Percentiles rank a stretch among this genome's conserved stretches.
These are phyloP conservation scores for Piedraia hortae DNA, from an alignment of 2,329 filamentous ascomycete species.

Conservation along the genomic window DNA sequence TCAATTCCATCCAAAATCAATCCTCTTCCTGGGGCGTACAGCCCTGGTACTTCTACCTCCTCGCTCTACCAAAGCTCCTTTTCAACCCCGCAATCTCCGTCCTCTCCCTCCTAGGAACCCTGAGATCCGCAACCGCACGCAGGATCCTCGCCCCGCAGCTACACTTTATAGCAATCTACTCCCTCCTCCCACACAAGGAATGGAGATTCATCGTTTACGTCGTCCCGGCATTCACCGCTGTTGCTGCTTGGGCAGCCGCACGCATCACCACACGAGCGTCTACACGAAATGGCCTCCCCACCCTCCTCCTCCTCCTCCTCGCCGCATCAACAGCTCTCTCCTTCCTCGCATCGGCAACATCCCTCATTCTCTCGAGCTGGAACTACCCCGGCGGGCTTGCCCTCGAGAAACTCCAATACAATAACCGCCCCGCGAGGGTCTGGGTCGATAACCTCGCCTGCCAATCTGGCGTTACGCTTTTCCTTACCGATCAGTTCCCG, in stretches of 20 bases:
- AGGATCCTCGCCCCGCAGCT: slow-evolving; percentile 34
- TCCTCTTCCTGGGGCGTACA: slow-evolving; percentile 70
- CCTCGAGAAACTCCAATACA: slow-evolving; percentile 21
- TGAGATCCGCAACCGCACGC: slow-evolving; percentile 20
- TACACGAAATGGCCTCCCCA: slow-evolving; percentile 30
- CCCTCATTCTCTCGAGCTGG: slow-evolving; percentile 56
- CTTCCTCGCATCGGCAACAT: slow-evolving; percentile 31
- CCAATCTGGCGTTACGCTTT: slow-evolving; percentile 34
- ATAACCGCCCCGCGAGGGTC: slow-evolving; percentile 11
- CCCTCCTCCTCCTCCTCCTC: slow-evolving; percentile 26
- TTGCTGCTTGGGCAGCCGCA: slow-evolving; percentile 44
- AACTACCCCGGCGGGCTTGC: slow-evolving; percentile 88
- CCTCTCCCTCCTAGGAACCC: slow-evolving; percentile 26
- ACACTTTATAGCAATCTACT: slow-evolving; percentile 54
- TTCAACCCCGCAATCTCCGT: no score
- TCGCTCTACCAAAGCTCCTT: slow-evolving; percentile 52
- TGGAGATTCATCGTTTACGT: slow-evolving; percentile 82
- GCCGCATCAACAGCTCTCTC: slow-evolving; percentile 31
- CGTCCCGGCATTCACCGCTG: slow-evolving; percentile 52
- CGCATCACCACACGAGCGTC: slow-evolving; percentile 30
- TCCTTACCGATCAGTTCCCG: no score
- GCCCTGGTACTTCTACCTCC: slow-evolving; percentile 68
- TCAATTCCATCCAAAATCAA: slow-evolving; percentile 63
- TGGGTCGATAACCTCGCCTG: slow-evolving; percentile 33
- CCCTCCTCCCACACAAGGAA: slow-evolving; percentile 80